These are phyloP conservation scores for Hypoxylon sp. DNA, from an alignment of 2,329 filamentous ascomycete genomes.

Conservation along the genomic window DNA sequence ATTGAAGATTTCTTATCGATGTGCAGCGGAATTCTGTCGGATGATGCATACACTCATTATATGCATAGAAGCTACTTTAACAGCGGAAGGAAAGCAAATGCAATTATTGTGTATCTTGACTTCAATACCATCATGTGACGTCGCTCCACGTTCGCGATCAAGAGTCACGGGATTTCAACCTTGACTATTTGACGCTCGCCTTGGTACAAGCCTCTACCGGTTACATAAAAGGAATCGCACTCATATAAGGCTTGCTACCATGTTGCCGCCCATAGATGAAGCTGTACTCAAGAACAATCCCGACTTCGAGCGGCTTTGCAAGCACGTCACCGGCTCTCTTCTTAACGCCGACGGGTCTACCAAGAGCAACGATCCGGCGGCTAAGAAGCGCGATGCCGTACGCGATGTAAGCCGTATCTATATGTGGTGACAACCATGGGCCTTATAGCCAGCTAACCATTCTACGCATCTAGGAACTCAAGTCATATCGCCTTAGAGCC, in stretches of 20 bases:
- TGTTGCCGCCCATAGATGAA: conserved; percentile 67
- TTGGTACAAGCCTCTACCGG: no score
- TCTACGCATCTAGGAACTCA: conserved; percentile 54
- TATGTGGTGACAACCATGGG: neutral
- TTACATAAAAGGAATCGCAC: neutral
- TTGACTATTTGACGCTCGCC: no score
- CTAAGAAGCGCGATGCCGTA: conserved; percentile 58
- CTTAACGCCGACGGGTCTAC: conserved; percentile 67
- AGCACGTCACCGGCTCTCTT: conserved; percentile 59
- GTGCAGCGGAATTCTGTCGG: conserved; percentile 1
- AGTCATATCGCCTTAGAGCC: conserved; percentile 55
- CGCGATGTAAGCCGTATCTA: conserved; percentile 53
- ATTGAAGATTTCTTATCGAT: conserved; percentile 31
- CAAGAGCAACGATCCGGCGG: conserved; percentile 57
- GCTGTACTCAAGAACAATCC: conserved; percentile 64
- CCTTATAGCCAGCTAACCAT: conserved; percentile 1
- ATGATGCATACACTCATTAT: neutral
- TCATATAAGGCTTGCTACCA: conserved; percentile 40
- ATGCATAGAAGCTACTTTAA: no score
- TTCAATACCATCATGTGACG: conserved; percentile 26
- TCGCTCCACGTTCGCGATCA: conserved; percentile 31
- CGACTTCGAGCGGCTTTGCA: conserved; percentile 66
- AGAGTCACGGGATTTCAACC: conserved; percentile 16
- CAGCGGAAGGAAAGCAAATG: no score
- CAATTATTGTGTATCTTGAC: neutral